Percentiles rank a stretch among this genome's conserved stretches.
Evolutionary conservation across 768 basidiomycete genomes (phyloP).

Genomic region (Lentinula aciculospora): DNA sequence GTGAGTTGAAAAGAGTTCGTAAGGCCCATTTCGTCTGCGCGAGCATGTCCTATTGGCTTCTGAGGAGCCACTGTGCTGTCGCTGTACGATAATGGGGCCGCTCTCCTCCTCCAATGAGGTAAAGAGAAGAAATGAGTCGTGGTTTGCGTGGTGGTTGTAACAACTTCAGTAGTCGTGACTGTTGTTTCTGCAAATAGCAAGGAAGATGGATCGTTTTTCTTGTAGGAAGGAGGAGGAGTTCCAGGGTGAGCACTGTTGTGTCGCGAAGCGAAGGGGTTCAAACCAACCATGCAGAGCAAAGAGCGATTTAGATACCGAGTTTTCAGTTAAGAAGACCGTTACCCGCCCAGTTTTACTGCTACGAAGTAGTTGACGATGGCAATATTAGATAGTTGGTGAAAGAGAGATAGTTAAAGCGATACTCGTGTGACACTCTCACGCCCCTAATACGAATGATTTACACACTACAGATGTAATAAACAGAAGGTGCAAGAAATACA

Average conservation of each 20-base stretch:
- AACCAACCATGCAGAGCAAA: conserved; percentile 21
- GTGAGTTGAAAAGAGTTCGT: conserved; percentile 15
- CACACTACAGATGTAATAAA: conserved; percentile 12
- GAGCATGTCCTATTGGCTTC: conserved; percentile 18
- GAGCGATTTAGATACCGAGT: not conserved
- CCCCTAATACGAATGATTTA: too few species aligned
- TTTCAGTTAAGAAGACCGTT: conserved; percentile 7
- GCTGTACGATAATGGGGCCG: conserved; percentile 22
- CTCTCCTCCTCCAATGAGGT: conserved; percentile 59
- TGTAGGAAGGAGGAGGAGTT: conserved; percentile 29
- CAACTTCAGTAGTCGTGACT: conserved; percentile 40
- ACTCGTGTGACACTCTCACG: not conserved
- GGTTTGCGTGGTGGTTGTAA: conserved; percentile 42
- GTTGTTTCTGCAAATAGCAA: conserved; percentile 38
- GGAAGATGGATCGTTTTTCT: conserved; percentile 21
- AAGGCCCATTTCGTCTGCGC: conserved; percentile 19
- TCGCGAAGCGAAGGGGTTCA: conserved; percentile 11
- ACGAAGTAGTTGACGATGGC: not conserved
- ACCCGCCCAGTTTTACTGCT: not conserved
- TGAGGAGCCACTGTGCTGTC: conserved; percentile 23
- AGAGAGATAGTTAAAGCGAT: not conserved
- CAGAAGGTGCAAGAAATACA: not conserved
- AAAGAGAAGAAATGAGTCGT: conserved; percentile 63
- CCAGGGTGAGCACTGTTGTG: conserved; percentile 9
- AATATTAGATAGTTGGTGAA: not conserved